These are phyloP conservation scores for Puccinia sorghi DNA, from an alignment of 1,284 basidiomycete species.

Conservation along the genomic window DNA sequence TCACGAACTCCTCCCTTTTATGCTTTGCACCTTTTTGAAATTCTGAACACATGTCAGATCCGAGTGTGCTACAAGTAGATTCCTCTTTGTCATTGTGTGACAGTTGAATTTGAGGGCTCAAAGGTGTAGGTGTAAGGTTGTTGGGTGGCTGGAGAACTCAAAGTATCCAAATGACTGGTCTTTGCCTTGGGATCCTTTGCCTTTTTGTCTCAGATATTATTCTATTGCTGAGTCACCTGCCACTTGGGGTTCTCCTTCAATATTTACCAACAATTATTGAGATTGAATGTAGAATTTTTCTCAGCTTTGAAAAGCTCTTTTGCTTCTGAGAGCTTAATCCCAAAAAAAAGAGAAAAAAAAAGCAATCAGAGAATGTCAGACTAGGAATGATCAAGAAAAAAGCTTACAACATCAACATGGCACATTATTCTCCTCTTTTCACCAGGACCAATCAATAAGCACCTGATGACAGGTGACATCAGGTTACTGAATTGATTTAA, in stretches of 20 bases:
- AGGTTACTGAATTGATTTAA: too few relatives aligned
- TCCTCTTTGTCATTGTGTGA: background rate
- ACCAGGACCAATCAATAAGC: too few relatives aligned
- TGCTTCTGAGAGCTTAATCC: background rate
- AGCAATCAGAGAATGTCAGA: too few relatives aligned
- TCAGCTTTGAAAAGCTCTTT: background rate
- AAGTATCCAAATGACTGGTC: too few relatives aligned
- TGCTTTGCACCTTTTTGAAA: background rate
- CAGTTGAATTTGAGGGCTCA: background rate
- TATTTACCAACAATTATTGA: constrained; percentile 1
- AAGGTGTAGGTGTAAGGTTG: background rate
- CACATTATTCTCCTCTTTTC: too few relatives aligned
- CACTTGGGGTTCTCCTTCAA: constrained; percentile 4
- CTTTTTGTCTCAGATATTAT: background rate
- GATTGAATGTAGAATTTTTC: background rate
- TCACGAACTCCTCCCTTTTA: background rate
- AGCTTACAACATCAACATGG: too few relatives aligned
- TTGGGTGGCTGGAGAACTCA: background rate
- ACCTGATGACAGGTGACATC: too few relatives aligned
- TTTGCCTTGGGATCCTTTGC: background rate
- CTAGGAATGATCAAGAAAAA: too few relatives aligned
- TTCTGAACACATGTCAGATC: background rate
- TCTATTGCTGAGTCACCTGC: background rate
- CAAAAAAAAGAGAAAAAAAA: too few relatives aligned
- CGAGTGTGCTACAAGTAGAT: background rate